phyloP scores from a whole-genome alignment of 164 flowering plant species.

The Vitis amurensis region DNA sequence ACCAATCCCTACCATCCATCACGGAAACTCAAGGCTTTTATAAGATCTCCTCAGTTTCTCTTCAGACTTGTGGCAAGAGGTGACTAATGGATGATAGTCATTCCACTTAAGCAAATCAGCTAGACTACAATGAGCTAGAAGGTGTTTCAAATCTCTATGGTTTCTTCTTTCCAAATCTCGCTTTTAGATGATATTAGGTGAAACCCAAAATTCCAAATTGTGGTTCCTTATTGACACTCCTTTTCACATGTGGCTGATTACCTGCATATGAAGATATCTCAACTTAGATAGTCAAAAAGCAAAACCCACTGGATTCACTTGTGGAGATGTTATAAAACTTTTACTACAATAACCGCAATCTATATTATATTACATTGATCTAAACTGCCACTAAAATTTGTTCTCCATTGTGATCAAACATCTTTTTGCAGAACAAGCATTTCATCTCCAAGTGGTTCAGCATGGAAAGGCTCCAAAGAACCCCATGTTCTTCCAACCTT shows the following conservation, averaged over 20 bases:
- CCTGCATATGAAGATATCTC: not conserved
- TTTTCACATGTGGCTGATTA: not conserved
- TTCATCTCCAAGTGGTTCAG: conserved; percentile 18
- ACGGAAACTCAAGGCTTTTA: no score
- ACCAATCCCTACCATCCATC: no score
- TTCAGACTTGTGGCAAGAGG: no score
- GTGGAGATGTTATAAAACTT: not conserved
- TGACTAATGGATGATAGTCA: no score
- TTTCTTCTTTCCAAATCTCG: no score
- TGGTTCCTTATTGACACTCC: no score
- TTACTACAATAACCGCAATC: not conserved
- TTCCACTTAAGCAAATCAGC: no score
- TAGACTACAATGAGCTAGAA: no score
- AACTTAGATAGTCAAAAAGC: not conserved
- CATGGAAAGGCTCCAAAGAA: conserved; percentile 65
- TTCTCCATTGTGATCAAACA: not conserved
- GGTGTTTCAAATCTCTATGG: no score
- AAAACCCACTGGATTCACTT: not conserved
- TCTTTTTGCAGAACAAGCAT: not conserved
- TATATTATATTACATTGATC: not conserved
- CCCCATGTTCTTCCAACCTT: conserved; percentile 97
- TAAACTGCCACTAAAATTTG: not conserved
- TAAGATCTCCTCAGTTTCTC: no score
- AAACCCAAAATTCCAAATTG: no score
- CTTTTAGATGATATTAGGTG: no score